A percentile compares a stretch with the other conserved stretches of the same genome.
Conservation (phyloP, 2,329 filamentous ascomycete species). For the Penicillium concentricum region DNA sequence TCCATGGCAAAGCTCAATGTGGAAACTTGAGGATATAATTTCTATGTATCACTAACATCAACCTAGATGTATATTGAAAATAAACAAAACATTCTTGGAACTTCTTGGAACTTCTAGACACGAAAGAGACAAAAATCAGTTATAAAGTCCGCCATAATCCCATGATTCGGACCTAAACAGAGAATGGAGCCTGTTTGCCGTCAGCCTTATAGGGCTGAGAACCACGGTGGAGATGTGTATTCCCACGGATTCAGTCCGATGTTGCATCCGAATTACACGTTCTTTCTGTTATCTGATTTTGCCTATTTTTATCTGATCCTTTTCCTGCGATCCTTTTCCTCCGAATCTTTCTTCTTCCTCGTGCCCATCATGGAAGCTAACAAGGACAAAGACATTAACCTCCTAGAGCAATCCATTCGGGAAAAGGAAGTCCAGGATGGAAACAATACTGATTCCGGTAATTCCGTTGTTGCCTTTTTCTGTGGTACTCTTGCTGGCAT, state of each 20-base stretch:
- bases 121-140: too few relatives aligned
- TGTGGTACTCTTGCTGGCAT: constrained; percentile 34
- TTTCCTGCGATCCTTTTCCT: too few relatives aligned
- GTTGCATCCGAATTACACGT: not conserved
- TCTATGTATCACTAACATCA: not conserved
- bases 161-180: not conserved
- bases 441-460: constrained; percentile 1
- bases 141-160: too few relatives aligned
- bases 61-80: not conserved
- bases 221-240: not conserved
- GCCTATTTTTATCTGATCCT: not conserved
- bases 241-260: constrained; percentile 3
- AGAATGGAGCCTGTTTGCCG: not conserved
- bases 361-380: constrained; percentile 1
- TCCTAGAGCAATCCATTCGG: not conserved
- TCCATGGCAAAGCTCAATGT: not conserved
- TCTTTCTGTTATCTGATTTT: constrained; percentile 21
- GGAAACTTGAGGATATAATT: not conserved
- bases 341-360: not conserved
- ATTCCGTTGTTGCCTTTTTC: not conserved
- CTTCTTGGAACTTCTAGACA: constrained; percentile 3
- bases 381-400: not conserved
- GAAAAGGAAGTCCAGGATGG: not conserved
- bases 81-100: not conserved
- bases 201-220: constrained; percentile 13